These are phyloP conservation scores for Cordyceps sp. DNA, from an alignment of 2,329 filamentous ascomycete genomes.

Conservation along the genomic window DNA sequence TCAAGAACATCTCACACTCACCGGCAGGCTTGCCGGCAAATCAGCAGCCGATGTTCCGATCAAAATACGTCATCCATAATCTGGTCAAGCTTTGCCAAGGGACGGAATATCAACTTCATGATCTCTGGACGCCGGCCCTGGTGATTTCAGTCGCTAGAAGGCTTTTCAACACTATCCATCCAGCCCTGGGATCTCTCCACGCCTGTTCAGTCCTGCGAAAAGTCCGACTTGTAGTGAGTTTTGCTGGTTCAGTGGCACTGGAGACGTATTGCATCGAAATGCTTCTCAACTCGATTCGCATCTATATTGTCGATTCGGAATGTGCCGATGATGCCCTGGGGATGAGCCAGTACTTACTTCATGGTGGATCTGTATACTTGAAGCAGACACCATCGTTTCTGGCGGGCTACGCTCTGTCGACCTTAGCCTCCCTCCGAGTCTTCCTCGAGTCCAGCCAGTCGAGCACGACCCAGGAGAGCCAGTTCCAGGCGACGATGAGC, in stretches of 20 bases:
- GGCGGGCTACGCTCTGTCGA: conserved; percentile 63
- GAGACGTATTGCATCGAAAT: conserved; percentile 78
- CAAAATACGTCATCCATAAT: conserved; percentile 59
- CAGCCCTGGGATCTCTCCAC: conserved; percentile 72
- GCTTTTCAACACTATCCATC: conserved; percentile 66
- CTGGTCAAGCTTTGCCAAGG: conserved; percentile 63
- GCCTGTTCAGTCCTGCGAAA: conserved; percentile 77
- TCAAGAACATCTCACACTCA: conserved; percentile 54
- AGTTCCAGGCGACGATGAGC: conserved; percentile 60
- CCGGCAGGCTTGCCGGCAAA: conserved; percentile 49
- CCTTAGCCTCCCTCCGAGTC: conserved; percentile 59
- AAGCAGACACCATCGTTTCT: conserved; percentile 54
- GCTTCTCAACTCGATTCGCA: conserved; percentile 64
- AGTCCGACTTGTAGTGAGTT: conserved; percentile 61
- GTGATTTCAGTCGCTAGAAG: conserved; percentile 60
- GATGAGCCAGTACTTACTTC: conserved; percentile 68
- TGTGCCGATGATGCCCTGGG: conserved; percentile 86
- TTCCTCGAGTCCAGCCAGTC: conserved; percentile 62
- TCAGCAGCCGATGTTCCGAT: conserved; percentile 76
- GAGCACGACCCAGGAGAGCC: conserved; percentile 70
- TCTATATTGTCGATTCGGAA: conserved; percentile 65
- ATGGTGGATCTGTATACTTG: conserved; percentile 49
- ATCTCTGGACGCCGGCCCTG: conserved; percentile 62
- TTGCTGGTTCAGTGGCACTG: conserved; percentile 59
- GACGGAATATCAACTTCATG: conserved; percentile 43